phyloP scores from a whole-genome alignment of 495 filamentous ascomycete species.

The Aspergillus indologenus region DNA sequence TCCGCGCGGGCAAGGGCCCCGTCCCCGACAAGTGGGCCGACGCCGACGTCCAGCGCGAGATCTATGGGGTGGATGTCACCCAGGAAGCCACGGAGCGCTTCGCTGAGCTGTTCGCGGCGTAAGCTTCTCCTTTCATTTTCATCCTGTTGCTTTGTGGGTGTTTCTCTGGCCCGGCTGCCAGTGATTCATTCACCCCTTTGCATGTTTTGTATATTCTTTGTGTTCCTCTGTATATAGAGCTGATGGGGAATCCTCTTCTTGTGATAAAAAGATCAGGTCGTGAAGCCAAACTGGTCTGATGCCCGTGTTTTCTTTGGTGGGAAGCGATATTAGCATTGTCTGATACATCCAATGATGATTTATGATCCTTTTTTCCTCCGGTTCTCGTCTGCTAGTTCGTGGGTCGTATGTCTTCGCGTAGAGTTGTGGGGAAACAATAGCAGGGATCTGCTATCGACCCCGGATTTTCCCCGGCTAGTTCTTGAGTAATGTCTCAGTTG shows the following conservation, averaged over 20 bases:
- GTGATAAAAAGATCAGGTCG: not conserved
- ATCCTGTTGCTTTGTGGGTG: conserved; percentile 3
- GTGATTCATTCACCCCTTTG: not conserved
- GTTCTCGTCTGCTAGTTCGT: not conserved
- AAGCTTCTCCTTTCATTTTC: conserved; percentile 20
- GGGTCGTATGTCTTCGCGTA: not conserved
- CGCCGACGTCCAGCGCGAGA: conserved; percentile 72
- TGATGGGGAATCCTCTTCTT: not conserved
- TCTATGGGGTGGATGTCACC: conserved; percentile 69
- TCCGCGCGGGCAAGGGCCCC: conserved; percentile 56
- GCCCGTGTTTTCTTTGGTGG: not conserved
- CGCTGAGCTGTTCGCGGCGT: conserved; percentile 52
- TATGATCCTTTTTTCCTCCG: not conserved
- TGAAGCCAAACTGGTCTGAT: not conserved
- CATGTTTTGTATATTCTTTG: conserved; percentile 8
- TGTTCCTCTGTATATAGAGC: not conserved
- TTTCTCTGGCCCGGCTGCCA: not conserved
- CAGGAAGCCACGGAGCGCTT: conserved; percentile 59
- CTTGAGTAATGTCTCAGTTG: too few relatives aligned
- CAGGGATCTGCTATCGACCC: not conserved
- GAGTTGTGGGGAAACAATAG: not conserved
- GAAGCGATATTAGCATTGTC: not conserved
- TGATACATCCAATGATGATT: not conserved
- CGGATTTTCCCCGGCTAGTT: too few relatives aligned
- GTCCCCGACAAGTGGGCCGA: conserved; percentile 80